A percentile compares a stretch with the other conserved stretches of the same genome.
These are phyloP conservation scores for Lentinula detonsa DNA, from an alignment of 768 basidiomycete genomes.

Conservation along the genomic window DNA sequence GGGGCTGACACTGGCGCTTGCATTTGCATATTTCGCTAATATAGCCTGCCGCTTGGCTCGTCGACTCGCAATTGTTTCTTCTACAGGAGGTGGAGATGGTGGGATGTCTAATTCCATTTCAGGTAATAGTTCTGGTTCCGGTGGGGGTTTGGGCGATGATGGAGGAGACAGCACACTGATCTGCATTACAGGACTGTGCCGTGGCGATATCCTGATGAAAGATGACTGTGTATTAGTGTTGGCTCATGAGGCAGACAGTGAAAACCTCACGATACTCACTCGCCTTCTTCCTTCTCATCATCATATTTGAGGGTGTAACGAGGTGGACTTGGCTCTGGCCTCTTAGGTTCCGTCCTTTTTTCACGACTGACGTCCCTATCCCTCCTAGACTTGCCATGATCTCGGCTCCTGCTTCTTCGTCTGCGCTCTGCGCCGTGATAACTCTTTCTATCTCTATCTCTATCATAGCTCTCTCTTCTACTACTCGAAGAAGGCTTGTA, in stretches of 20 bases:
- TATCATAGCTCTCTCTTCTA: conserved; percentile 32
- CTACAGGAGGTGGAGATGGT: conserved; percentile 49
- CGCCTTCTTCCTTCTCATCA: conserved; percentile 83
- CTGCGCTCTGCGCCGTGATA: conserved; percentile 27
- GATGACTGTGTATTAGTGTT: conserved; percentile 4
- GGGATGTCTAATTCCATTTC: conserved; percentile 55
- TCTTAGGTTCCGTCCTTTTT: conserved; percentile 1
- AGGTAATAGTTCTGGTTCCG: conserved; percentile 21
- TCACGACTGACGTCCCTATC: conserved; percentile 30
- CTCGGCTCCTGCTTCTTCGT: conserved; percentile 15
- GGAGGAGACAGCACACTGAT: conserved; percentile 16
- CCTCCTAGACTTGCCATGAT: conserved; percentile 22
- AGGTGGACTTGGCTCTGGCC: background rate
- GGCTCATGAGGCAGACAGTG: background rate
- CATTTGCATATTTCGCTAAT: conserved; percentile 64
- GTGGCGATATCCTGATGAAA: conserved; percentile 59
- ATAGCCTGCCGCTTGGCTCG: conserved; percentile 74
- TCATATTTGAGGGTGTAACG: conserved; percentile 6
- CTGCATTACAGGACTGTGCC: conserved; percentile 21
- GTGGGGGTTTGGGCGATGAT: conserved; percentile 17
- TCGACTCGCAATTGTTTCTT: conserved; percentile 61
- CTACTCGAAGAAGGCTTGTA: conserved; percentile 20
- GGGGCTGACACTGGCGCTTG: conserved; percentile 44
- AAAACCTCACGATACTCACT: conserved; percentile 62
- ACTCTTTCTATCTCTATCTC: conserved; percentile 24